These are phyloP conservation scores for Rosa lucieae DNA, from an alignment of 306 rosid genomes.

Conservation along the genomic window DNA sequence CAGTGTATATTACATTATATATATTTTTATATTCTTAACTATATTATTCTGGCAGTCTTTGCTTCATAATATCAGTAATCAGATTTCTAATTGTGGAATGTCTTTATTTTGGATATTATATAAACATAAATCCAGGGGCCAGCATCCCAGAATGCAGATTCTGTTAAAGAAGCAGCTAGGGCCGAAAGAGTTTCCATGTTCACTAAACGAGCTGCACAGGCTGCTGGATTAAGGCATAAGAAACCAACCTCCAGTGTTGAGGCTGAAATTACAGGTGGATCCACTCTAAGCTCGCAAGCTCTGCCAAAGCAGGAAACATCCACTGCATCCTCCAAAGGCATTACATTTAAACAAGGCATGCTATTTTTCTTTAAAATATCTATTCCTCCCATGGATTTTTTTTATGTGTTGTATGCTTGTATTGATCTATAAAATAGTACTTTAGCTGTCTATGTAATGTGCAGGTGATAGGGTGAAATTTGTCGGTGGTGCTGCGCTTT, in stretches of 20 bases:
- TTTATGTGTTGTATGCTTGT: background rate
- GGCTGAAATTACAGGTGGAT: slow-evolving; percentile 85
- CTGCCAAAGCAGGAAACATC: slow-evolving; percentile 82
- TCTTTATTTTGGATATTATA: background rate
- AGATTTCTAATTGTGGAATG: background rate
- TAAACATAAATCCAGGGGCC: slow-evolving; percentile 52
- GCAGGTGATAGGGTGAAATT: slow-evolving; percentile 91
- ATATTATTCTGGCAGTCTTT: background rate
- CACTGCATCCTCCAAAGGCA: slow-evolving; percentile 76
- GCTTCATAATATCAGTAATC: background rate
- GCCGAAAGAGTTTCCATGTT: slow-evolving; percentile 59
- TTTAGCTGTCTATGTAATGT: slow-evolving; percentile 4
- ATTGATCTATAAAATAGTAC: slow-evolving; percentile 1
- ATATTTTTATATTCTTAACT: background rate
- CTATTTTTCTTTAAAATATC: slow-evolving; percentile 8
- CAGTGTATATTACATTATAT: background rate
- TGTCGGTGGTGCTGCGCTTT: slow-evolving; percentile 54
- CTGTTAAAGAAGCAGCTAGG: slow-evolving; percentile 60
- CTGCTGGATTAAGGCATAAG: slow-evolving; percentile 52
- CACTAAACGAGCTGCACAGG: slow-evolving; percentile 56
- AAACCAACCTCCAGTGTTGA: slow-evolving; percentile 88
- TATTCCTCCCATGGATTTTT: background rate
- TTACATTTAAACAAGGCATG: slow-evolving; percentile 64
- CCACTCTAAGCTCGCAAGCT: slow-evolving; percentile 69
- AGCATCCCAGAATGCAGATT: slow-evolving; percentile 52